These are phyloP conservation scores for Microcyclospora tardicrescens DNA, from an alignment of 2,329 filamentous ascomycete genomes.

Conservation along the genomic window DNA sequence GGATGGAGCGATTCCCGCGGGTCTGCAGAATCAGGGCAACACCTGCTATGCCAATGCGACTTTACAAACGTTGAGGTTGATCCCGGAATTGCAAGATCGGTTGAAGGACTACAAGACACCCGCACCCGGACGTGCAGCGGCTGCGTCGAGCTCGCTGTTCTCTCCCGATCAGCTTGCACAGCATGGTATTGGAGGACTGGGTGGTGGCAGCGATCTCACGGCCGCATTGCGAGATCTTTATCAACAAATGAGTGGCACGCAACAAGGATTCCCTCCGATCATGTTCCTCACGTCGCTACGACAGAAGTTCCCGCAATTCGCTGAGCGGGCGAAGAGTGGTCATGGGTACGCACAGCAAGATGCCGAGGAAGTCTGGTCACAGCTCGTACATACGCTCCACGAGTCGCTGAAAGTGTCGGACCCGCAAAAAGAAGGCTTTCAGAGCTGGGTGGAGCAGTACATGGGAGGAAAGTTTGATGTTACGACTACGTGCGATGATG, in stretches of 20 bases:
- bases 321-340: constrained; percentile 70
- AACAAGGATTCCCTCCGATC: constrained; percentile 71
- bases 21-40: constrained; percentile 85
- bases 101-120: constrained; percentile 47
- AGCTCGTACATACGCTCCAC: constrained; percentile 74
- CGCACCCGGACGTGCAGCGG: constrained; percentile 6
- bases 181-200: constrained; percentile 45
- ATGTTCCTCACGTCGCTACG: constrained; percentile 73
- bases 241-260: constrained; percentile 78
- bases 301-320: constrained; percentile 77
- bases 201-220: constrained; percentile 56
- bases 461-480: constrained; percentile 73
- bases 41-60: constrained; percentile 98
- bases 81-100: constrained; percentile 80
- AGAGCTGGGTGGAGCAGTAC: constrained; percentile 61
- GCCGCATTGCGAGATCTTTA: constrained; percentile 70
- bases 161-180: constrained; percentile 27
- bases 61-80: constrained; percentile 74
- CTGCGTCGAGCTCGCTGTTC: constrained; percentile 19
- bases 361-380: constrained; percentile 95
- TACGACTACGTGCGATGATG: constrained; percentile 70
- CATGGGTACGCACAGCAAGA: constrained; percentile 84
- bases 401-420: constrained; percentile 60
- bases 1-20: constrained; percentile 74
- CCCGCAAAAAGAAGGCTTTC: constrained; percentile 48